phyloP scores from a whole-genome alignment of 495 filamentous ascomycete genomes.

The Aspergillus wentii region DNA sequence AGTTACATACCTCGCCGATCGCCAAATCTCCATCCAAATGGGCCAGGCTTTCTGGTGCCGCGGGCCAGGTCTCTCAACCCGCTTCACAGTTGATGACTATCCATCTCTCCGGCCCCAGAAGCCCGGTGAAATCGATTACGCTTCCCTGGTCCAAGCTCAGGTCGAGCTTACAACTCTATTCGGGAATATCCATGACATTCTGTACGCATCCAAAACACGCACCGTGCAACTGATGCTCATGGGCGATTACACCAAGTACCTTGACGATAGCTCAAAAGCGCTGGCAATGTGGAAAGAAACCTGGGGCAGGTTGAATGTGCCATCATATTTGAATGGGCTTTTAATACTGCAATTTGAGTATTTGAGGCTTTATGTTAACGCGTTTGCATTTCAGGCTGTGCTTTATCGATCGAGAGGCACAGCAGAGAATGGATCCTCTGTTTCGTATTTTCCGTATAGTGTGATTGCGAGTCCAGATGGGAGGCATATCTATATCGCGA shows the following conservation, averaged over 20 bases:
- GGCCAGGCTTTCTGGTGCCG: constrained; percentile 14
- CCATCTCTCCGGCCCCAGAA: constrained; percentile 5
- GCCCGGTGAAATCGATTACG: not conserved
- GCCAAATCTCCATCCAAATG: constrained; percentile 14
- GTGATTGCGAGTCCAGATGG: constrained; percentile 3
- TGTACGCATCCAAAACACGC: constrained; percentile 9
- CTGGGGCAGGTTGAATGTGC: constrained; percentile 2
- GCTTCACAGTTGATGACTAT: constrained; percentile 9
- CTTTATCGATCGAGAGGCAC: not conserved
- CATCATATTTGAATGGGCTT: constrained; percentile 1
- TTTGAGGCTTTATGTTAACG: constrained; percentile 5
- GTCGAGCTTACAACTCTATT: constrained; percentile 10
- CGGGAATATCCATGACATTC: constrained; percentile 8
- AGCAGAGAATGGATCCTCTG: not conserved
- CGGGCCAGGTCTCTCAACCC: constrained; percentile 6
- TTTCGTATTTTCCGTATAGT: constrained; percentile 1
- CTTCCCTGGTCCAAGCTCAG: constrained; percentile 7
- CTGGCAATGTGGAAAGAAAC: constrained; percentile 5
- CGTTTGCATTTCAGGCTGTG: constrained; percentile 1
- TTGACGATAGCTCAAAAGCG: constrained; percentile 7
- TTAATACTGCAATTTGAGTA: constrained; percentile 5
- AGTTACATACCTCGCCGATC: constrained; percentile 11
- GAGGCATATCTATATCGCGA: constrained; percentile 2
- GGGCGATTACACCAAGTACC: constrained; percentile 10
- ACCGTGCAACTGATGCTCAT: constrained; percentile 6